Evolutionary conservation across 106 monocot species (phyloP).

Genomic region (Acorus calamus): DNA sequence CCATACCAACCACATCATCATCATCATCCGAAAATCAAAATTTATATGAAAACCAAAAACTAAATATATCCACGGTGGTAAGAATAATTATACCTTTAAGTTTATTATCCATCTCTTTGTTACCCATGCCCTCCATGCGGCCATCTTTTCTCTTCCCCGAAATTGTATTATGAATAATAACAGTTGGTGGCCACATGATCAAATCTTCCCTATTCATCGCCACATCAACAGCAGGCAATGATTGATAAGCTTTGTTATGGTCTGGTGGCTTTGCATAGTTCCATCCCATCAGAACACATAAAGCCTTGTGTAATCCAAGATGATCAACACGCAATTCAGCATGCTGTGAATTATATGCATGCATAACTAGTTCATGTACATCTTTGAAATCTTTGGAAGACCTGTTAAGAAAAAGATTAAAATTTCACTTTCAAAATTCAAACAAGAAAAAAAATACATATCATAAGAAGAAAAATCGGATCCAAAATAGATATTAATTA

Average conservation of each 20-base stretch:
- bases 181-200: conserved; percentile 82
- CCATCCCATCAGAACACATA: conserved; percentile 96
- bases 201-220: conserved; percentile 76
- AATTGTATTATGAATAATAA: conserved; percentile 78
- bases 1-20: too few relatives aligned
- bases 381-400: conserved; percentile 69
- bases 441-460: conserved; percentile 1
- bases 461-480: background rate
- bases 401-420: conserved; percentile 22
- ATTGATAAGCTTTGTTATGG: conserved; percentile 68
- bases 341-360: conserved; percentile 61
- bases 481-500: background rate
- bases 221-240: conserved; percentile 51
- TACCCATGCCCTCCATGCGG: conserved; percentile 80
- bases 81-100: conserved; percentile 60
- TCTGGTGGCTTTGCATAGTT: conserved; percentile 66
- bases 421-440: conserved; percentile 5
- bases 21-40: background rate
- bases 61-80: background rate
- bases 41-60: background rate
- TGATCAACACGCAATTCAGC: conserved; percentile 65
- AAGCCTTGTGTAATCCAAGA: conserved; percentile 92
- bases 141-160: conserved; percentile 75
- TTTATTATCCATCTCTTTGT: conserved; percentile 88
- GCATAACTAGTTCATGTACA: conserved; percentile 71